A percentile compares a stretch with the other conserved stretches of the same genome.
Conservation (phyloP, 768 basidiomycete genomes). For the Lactarius hatsudake region DNA sequence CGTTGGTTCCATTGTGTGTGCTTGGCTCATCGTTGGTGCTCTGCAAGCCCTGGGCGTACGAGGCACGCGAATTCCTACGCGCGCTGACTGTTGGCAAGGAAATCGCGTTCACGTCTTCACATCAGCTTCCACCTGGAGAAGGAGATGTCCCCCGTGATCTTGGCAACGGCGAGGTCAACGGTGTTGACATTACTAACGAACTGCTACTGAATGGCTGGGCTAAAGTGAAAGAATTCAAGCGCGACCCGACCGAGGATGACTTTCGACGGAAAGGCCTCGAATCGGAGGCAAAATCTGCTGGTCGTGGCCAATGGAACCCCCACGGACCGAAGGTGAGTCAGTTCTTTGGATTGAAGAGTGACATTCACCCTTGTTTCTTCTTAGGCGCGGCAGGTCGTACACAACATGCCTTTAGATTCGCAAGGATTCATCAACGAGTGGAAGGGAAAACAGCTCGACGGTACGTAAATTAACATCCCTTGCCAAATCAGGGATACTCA, state of each 20-base stretch:
- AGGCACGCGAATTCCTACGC: slow-evolving; percentile 90
- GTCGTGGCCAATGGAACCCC: slow-evolving; percentile 84
- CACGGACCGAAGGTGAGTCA: slow-evolving; percentile 63
- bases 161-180: slow-evolving; percentile 69
- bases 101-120: slow-evolving; percentile 77
- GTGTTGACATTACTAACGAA: slow-evolving; percentile 69
- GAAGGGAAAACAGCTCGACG: slow-evolving; percentile 90
- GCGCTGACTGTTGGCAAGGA: slow-evolving; percentile 86
- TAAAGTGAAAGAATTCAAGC: slow-evolving; percentile 83
- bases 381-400: slow-evolving; percentile 70
- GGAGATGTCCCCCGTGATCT: slow-evolving; percentile 79
- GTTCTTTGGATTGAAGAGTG: not conserved
- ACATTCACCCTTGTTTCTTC: slow-evolving; percentile 16
- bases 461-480: slow-evolving; percentile 40
- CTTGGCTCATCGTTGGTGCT: slow-evolving; percentile 11
- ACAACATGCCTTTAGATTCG: slow-evolving; percentile 88
- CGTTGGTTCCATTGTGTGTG: not conserved
- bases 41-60: slow-evolving; percentile 81
- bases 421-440: slow-evolving; percentile 86
- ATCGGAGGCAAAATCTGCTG: slow-evolving; percentile 67
- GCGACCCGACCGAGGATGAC: slow-evolving; percentile 81
- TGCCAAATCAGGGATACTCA: not conserved
- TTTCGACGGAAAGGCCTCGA: slow-evolving; percentile 69
- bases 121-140: slow-evolving; percentile 66
- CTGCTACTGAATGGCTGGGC: slow-evolving; percentile 91